Evolutionary conservation across 2,329 filamentous ascomycete species (phyloP).

Genomic region (Dothistroma pini): DNA sequence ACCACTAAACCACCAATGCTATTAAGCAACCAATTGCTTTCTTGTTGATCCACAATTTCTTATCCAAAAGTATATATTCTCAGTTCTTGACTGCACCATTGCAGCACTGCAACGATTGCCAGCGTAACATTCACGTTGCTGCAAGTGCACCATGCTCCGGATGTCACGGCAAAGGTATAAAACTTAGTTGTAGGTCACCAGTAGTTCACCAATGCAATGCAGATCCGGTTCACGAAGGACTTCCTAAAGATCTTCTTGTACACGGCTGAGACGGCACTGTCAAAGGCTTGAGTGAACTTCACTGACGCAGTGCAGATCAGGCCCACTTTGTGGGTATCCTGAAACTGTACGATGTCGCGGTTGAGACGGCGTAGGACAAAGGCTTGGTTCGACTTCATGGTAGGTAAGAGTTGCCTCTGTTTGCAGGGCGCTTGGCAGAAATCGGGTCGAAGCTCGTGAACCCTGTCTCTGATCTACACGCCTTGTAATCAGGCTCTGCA

Average conservation of each 20-base stretch:
- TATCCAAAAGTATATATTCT: too few species aligned
- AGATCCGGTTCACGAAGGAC: not conserved
- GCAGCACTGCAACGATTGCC: too few species aligned
- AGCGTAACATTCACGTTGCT: too few species aligned
- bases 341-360: not conserved
- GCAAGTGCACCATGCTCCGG: not conserved
- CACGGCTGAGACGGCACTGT: not conserved
- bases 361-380: not conserved
- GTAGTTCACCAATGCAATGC: too few species aligned
- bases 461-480: not conserved
- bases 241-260: not conserved
- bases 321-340: not conserved
- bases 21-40: not conserved
- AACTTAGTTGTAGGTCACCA: not conserved
- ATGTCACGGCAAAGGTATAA: not conserved
- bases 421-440: not conserved
- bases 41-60: too few species aligned
- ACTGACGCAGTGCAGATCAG: not conserved
- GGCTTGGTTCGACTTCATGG: not conserved
- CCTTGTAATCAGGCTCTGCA: not conserved
- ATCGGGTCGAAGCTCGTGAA: not conserved
- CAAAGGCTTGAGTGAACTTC: constrained; percentile 3
- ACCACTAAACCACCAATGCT: constrained; percentile 13
- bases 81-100: too few species aligned
- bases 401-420: not conserved